These are phyloP conservation scores for Dactylellina parvicollis DNA, from an alignment of 2,329 filamentous ascomycete species.

Conservation along the genomic window DNA sequence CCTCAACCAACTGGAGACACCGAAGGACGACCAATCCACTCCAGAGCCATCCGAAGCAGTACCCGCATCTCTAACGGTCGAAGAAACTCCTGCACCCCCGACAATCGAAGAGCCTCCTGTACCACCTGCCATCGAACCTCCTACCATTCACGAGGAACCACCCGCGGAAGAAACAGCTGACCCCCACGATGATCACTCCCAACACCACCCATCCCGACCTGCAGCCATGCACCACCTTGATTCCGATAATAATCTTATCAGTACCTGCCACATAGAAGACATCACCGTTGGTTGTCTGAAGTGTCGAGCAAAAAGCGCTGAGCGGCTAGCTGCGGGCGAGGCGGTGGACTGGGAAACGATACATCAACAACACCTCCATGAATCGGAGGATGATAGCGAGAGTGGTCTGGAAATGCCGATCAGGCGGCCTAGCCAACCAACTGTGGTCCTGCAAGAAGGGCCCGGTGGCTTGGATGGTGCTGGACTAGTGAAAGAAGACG, in stretches of 20 bases:
- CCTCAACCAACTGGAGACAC: constrained; percentile 29
- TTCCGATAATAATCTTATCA: constrained; percentile 48
- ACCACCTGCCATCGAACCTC: not conserved
- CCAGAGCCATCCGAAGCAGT: not conserved
- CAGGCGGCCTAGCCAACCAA: constrained; percentile 7
- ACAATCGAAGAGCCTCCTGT: constrained; percentile 3
- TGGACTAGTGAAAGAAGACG: not conserved
- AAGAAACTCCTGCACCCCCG: constrained; percentile 1
- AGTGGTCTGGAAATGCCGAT: constrained; percentile 34
- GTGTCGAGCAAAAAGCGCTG: constrained; percentile 43
- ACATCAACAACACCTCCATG: constrained; percentile 41
- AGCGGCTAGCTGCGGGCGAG: constrained; percentile 36
- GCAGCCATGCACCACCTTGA: constrained; percentile 23
- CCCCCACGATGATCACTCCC: not conserved
- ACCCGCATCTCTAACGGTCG: not conserved
- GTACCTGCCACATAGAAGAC: constrained; percentile 43
- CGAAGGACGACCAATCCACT: constrained; percentile 15
- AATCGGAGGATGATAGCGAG: constrained; percentile 28
- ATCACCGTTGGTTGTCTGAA: constrained; percentile 47
- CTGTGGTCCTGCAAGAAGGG: not conserved
- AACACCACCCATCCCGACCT: not conserved
- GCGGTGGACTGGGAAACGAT: constrained; percentile 39
- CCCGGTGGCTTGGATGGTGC: not conserved
- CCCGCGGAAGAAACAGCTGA: not conserved
- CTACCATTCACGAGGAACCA: not conserved